Evolutionary conservation across 805 yeast species (phyloP).

Genomic region (Wickerhamomyces alni): DNA sequence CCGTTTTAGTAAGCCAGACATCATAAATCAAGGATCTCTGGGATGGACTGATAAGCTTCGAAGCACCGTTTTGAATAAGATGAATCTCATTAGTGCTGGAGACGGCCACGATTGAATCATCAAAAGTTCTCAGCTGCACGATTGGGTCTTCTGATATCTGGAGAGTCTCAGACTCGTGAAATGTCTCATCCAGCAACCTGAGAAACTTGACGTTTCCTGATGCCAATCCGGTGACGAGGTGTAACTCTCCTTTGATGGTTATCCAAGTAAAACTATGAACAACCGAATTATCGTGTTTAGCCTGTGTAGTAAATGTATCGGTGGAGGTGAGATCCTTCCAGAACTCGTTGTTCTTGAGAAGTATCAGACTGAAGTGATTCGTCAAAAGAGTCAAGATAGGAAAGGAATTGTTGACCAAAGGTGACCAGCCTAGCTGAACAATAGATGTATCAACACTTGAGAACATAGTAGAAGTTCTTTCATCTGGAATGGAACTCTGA

Average conservation of each 20-base stretch:
- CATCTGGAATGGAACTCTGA: conserved; percentile 12
- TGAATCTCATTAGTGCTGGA: conserved; percentile 17
- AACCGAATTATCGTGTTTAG: conserved; percentile 11
- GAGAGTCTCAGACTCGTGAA: neutral
- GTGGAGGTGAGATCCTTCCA: conserved; percentile 11
- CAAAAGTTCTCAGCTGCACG: conserved; percentile 6
- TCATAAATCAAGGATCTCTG: conserved; percentile 19
- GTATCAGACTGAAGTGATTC: conserved; percentile 9
- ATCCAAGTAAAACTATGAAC: conserved; percentile 18
- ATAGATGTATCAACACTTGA: conserved; percentile 10
- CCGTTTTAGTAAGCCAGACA: neutral
- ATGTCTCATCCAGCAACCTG: neutral
- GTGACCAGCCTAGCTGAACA: conserved; percentile 17
- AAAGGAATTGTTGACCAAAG: conserved; percentile 9
- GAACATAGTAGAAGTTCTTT: conserved; percentile 12
- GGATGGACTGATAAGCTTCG: conserved; percentile 2
- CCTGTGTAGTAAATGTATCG: conserved; percentile 4
- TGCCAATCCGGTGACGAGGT: conserved; percentile 13
- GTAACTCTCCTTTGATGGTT: conserved; percentile 1
- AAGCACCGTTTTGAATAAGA: conserved; percentile 1
- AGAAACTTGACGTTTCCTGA: conserved; percentile 13
- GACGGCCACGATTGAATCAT: conserved; percentile 6
- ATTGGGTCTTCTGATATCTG: conserved; percentile 10
- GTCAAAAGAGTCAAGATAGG: conserved; percentile 18
- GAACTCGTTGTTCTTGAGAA: conserved; percentile 11